Conservation (phyloP, 192 early-diverging fungal species). For the Geranomyces variabilis region DNA sequence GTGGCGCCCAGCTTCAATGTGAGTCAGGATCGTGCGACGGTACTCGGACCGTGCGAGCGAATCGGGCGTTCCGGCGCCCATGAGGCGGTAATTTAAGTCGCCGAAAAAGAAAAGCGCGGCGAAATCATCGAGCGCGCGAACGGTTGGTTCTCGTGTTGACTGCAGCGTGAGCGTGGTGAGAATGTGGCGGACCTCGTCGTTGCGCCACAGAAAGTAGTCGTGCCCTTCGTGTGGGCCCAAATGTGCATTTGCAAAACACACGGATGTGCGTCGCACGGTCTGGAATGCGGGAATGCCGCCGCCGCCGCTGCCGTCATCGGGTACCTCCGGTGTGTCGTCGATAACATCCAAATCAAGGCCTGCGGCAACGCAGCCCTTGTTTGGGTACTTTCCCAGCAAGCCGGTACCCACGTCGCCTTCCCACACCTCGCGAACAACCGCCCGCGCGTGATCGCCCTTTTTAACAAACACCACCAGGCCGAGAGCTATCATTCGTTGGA, state of each 20-base stretch:
- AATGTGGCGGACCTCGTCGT: conserved; percentile 42
- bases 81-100: conserved; percentile 45
- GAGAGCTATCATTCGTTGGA: conserved; percentile 33
- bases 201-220: conserved; percentile 35
- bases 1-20: conserved; percentile 29
- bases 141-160: background rate
- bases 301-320: too few species aligned
- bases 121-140: conserved; percentile 24
- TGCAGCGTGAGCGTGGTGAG: conserved; percentile 32
- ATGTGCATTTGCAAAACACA: conserved; percentile 43
- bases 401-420: conserved; percentile 42
- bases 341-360: conserved; percentile 33
- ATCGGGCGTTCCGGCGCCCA: conserved; percentile 26
- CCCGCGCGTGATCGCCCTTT: conserved; percentile 1
- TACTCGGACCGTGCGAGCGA: background rate
- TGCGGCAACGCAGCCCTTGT: conserved; percentile 41
- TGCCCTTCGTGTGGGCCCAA: conserved; percentile 43
- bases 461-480: conserved; percentile 41
- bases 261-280: conserved; percentile 7
- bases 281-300: background rate
- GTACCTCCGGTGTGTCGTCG: too few species aligned
- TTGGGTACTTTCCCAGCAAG: conserved; percentile 42
- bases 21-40: conserved; percentile 15
- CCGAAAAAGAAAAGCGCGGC: conserved; percentile 41
- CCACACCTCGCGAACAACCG: conserved; percentile 16